These are phyloP conservation scores for Amanita inopinata DNA, from an alignment of 768 basidiomycete genomes.

Conservation along the genomic window DNA sequence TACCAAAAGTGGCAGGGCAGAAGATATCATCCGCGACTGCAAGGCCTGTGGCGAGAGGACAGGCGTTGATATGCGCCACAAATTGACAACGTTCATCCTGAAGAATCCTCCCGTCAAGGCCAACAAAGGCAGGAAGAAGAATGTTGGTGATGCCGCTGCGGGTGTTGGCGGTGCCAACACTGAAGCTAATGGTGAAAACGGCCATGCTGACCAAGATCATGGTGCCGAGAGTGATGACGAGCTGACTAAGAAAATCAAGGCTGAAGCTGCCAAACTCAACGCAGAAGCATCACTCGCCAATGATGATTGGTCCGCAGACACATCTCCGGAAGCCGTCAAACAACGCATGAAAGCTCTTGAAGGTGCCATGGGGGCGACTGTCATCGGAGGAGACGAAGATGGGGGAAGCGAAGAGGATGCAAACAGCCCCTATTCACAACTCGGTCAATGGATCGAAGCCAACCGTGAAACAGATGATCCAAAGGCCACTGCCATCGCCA, in stretches of 20 bases:
- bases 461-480: conserved; percentile 41
- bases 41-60: conserved; percentile 96
- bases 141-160: conserved; percentile 39
- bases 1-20: conserved; percentile 69
- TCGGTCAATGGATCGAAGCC: conserved; percentile 82
- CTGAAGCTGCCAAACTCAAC: conserved; percentile 74
- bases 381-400: conserved; percentile 63
- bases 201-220: conserved; percentile 32
- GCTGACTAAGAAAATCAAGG: conserved; percentile 83
- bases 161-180: conserved; percentile 33
- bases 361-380: conserved; percentile 40
- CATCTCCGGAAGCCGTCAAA: conserved; percentile 81
- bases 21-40: conserved; percentile 92
- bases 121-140: conserved; percentile 63
- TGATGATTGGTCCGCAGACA: conserved; percentile 90
- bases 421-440: conserved; percentile 77
- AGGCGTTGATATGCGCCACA: conserved; percentile 92
- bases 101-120: conserved; percentile 93
- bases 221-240: conserved; percentile 81
- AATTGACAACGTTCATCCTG: conserved; percentile 90
- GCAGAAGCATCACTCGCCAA: conserved; percentile 47
- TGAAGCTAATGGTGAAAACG: conserved; percentile 24
- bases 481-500: conserved; percentile 48
- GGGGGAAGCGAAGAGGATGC: conserved; percentile 83
- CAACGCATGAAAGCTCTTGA: conserved; percentile 70